Conservation (phyloP, 164 flowering plant species). For the Liriodendron chinense region DNA sequence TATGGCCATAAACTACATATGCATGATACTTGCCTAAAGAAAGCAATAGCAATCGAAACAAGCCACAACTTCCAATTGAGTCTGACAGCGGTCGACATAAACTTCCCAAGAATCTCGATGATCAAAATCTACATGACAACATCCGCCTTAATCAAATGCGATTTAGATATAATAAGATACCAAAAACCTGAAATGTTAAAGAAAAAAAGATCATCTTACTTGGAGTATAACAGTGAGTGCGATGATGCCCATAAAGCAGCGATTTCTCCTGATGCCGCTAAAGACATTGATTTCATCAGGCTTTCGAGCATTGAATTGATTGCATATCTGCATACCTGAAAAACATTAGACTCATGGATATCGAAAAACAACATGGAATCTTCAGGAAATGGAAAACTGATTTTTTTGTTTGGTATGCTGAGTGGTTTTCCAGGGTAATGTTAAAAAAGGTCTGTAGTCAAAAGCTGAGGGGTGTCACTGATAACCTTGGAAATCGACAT, state of each 20-base stretch:
- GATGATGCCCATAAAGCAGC: slow-evolving; percentile 69
- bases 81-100: slow-evolving; percentile 58
- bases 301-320: slow-evolving; percentile 90
- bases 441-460: not conserved
- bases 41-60: slow-evolving; percentile 50
- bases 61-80: slow-evolving; percentile 76
- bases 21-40: slow-evolving; percentile 50
- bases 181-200: not conserved
- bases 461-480: too few relatives aligned
- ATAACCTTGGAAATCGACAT: too few relatives aligned
- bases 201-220: slow-evolving; percentile 27
- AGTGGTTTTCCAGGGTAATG: not conserved
- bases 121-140: slow-evolving; percentile 53
- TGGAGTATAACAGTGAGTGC: slow-evolving; percentile 64
- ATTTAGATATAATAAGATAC: not conserved
- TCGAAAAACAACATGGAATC: not conserved
- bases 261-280: slow-evolving; percentile 65
- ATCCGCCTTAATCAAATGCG: not conserved
- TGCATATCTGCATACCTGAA: slow-evolving; percentile 53
- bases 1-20: not conserved
- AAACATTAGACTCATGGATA: not conserved
- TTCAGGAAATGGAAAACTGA: not conserved
- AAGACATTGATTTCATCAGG: slow-evolving; percentile 85
- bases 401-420: not conserved
- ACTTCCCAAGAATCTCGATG: slow-evolving; percentile 77